Evolutionary conservation across 2,329 filamentous ascomycete species (phyloP).

Genomic region (Fusarium gaditjirri): DNA sequence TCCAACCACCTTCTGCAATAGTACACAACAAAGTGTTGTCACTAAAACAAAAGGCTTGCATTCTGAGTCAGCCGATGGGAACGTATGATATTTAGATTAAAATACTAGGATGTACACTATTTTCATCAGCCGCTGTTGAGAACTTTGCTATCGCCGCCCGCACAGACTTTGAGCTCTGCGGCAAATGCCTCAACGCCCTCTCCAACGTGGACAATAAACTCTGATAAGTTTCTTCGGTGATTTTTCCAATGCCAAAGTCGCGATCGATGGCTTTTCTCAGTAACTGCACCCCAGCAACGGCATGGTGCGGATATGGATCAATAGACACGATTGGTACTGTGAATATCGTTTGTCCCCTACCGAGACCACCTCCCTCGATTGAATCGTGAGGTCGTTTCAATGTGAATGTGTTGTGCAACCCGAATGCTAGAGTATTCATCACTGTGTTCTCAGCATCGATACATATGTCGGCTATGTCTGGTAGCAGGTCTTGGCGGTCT

Average conservation of each 20-base stretch:
- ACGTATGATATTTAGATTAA: background rate
- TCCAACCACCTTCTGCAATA: background rate
- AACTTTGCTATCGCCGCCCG: conserved; percentile 44
- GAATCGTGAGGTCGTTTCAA: conserved; percentile 10
- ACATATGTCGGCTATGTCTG: conserved; percentile 38
- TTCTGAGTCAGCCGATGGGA: background rate
- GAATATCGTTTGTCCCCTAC: conserved; percentile 5
- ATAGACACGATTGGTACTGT: conserved; percentile 47
- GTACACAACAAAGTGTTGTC: no score
- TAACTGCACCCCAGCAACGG: conserved; percentile 46
- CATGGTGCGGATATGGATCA: conserved; percentile 49
- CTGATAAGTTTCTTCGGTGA: conserved; percentile 42
- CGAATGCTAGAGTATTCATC: conserved; percentile 48
- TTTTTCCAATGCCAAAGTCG: conserved; percentile 42
- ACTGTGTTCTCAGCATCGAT: conserved; percentile 46
- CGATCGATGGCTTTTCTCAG: conserved; percentile 46
- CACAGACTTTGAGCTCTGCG: conserved; percentile 48
- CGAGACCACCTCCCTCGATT: background rate
- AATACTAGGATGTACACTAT: background rate
- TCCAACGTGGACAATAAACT: conserved; percentile 44
- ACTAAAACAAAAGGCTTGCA: no score
- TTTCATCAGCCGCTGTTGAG: conserved; percentile 1
- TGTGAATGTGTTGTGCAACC: conserved; percentile 44
- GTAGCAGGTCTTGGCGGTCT: conserved; percentile 42
- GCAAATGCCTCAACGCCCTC: conserved; percentile 41